Percentiles rank a stretch among this genome's conserved stretches.
Evolutionary conservation across 495 filamentous ascomycete genomes (phyloP).

Genomic region (Hypoxylon crocopeplum): DNA sequence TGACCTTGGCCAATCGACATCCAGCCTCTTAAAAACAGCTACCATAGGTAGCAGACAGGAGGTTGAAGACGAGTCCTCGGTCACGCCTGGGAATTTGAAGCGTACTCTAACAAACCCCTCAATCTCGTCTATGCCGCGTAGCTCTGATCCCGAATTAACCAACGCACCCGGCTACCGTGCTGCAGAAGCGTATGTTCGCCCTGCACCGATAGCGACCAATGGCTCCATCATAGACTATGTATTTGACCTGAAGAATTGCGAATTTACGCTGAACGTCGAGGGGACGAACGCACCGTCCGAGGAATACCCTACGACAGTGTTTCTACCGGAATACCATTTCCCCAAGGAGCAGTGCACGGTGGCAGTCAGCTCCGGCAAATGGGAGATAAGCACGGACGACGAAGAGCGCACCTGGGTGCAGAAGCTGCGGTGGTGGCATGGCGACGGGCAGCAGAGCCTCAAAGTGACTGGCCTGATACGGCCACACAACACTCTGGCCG

Average conservation of each 20-base stretch:
- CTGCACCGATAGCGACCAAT: constrained; percentile 76
- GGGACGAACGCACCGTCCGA: constrained; percentile 59
- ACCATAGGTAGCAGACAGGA: constrained; percentile 43
- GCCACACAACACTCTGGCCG: constrained; percentile 46
- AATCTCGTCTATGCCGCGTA: constrained; percentile 66
- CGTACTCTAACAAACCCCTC: constrained; percentile 73
- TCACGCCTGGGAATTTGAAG: constrained; percentile 76
- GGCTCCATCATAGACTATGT: constrained; percentile 71
- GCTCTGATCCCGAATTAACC: constrained; percentile 58
- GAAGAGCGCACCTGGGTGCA: constrained; percentile 71
- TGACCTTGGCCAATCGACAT: constrained; percentile 46
- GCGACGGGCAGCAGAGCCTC: constrained; percentile 79
- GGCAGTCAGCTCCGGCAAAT: constrained; percentile 83
- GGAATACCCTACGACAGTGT: constrained; percentile 79
- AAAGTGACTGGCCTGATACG: constrained; percentile 75
- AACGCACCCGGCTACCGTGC: constrained; percentile 79
- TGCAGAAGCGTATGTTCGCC: constrained; percentile 89
- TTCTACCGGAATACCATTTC: constrained; percentile 93
- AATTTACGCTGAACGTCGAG: constrained; percentile 72
- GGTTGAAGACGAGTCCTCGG: constrained; percentile 60
- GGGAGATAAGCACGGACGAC: constrained; percentile 79
- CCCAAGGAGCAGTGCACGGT: constrained; percentile 72
- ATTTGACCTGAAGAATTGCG: constrained; percentile 79
- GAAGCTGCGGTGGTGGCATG: constrained; percentile 88
- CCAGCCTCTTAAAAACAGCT: constrained; percentile 40